Conservation (phyloP, 352 stramenopile genomes). For the Phytophthora rubi region DNA sequence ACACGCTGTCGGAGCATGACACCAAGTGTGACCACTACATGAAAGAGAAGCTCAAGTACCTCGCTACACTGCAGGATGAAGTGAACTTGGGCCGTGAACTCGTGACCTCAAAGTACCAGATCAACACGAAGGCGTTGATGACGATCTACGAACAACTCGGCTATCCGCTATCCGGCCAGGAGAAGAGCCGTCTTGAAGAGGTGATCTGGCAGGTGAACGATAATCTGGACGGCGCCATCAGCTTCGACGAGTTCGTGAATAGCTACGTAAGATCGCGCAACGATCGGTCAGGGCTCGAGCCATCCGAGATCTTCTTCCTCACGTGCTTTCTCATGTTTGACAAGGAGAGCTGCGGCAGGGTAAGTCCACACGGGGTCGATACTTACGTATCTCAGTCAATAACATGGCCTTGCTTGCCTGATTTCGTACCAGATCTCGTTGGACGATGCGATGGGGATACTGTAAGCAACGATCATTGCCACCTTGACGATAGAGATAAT, state of each 20-base stretch:
- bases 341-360: constrained; percentile 69
- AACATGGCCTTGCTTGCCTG: not conserved
- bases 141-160: constrained; percentile 70
- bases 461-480: constrained; percentile 43
- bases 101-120: constrained; percentile 57
- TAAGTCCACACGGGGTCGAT: constrained; percentile 28
- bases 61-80: constrained; percentile 64
- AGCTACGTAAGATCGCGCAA: constrained; percentile 72
- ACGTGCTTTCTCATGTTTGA: constrained; percentile 88
- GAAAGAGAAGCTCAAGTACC: constrained; percentile 53
- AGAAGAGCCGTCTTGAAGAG: constrained; percentile 62
- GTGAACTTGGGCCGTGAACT: constrained; percentile 59
- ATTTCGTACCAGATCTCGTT: constrained; percentile 56
- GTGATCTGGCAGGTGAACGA: constrained; percentile 87
- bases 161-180: constrained; percentile 36
- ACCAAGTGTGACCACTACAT: constrained; percentile 47
- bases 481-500: not conserved
- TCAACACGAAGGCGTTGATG: constrained; percentile 52
- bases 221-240: constrained; percentile 71
- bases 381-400: not conserved
- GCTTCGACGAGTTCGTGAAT: constrained; percentile 78
- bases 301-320: constrained; percentile 81
- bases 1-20: constrained; percentile 43
- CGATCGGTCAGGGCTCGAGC: constrained; percentile 73
- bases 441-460: constrained; percentile 81